Base-by-base conservation (phyloP, 352 stramenopile genomes). In the Elongisporangium anandrum region DNA sequence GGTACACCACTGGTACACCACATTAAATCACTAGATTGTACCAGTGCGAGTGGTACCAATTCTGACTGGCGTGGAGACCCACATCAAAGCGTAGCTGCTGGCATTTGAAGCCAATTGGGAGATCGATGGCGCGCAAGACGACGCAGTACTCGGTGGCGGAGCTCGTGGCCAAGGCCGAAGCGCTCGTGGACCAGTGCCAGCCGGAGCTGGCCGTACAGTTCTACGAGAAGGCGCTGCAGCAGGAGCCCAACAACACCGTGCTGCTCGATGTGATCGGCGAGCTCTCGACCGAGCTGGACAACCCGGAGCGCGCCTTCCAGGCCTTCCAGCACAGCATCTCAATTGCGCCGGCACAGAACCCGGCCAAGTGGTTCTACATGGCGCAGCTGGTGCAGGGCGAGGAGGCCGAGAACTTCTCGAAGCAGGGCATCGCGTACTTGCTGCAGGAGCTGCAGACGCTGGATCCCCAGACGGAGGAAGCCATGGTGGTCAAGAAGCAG, bases 341-440 rank as follows among this genome's bases (percentile, higher is more conserved):
- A 29, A 21, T 93, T 20, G 83, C 81, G 21, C 87, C 87, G 12
- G 63, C 76, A 22, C 69, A 86, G 59, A 94, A 92, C 63, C 83
- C 86, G 12, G 68, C 69, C 76, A 94, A 95, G 61, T 96, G 83
- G 65, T 83, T 96, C 56, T 95, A 96, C 66, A 65, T 90, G 9
- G 79, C 85, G 34, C 88, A 96, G 73, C 69, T 96, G 24, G 77
- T 87, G 6, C 56, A 69, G 4, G 87, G 85, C 53, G 78, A 94
- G 55, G 79, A 95, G 48, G 85, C 85, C 6, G 78, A 88, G 59
- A 63, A 75, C 53, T 90, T 80, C 59, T 79, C 80, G 52, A 72
- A 68, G 52, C 76, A 94, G 65, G 88, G 86, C 57, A 85, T 96
- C 57, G 61, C 64, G 20, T 76, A 86, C 52, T 59, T 96, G 48